Evolutionary conservation across 208 protist species (phyloP).

Genomic region (Herpetomonas samuelpessoai): DNA sequence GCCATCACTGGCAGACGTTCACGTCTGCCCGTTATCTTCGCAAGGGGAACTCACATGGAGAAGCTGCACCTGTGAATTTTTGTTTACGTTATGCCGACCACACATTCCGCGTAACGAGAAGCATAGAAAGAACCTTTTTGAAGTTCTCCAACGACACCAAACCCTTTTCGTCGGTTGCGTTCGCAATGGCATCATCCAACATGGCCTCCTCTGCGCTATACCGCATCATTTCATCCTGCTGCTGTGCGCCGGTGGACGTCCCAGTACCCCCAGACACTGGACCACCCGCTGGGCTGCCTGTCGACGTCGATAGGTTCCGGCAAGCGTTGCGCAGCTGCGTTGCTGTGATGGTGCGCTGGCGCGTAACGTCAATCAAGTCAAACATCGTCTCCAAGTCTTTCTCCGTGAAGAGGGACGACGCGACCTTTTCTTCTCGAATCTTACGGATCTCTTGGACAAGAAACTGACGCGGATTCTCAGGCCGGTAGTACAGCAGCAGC

Average conservation of each 20-base stretch:
- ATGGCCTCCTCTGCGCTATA: constrained; percentile 21
- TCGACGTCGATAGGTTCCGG: constrained; percentile 71
- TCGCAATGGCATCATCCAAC: constrained; percentile 61
- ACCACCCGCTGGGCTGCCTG: constrained; percentile 10
- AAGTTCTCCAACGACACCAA: constrained; percentile 79
- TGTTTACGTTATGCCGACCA: constrained; percentile 51
- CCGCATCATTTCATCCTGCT: no score
- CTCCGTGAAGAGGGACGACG: constrained; percentile 79
- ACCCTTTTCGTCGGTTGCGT: constrained; percentile 66
- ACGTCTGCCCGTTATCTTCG: background rate
- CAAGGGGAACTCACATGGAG: no score
- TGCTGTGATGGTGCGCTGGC: constrained; percentile 81
- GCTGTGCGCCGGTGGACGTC: no score
- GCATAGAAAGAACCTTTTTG: constrained; percentile 71
- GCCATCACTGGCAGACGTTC: no score
- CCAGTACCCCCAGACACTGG: no score
- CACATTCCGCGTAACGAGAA: constrained; percentile 62
- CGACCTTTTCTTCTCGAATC: constrained; percentile 55
- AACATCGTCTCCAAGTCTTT: constrained; percentile 92
- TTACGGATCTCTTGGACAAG: constrained; percentile 67
- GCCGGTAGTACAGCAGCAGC: constrained; percentile 80
- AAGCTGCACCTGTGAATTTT: no score
- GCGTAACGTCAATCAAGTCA: constrained; percentile 88
- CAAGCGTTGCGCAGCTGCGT: constrained; percentile 85
- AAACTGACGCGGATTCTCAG: constrained; percentile 78